Evolutionary conservation across 169 alveolate species (phyloP), one percentile per base, ranked within the genome.

Genomic region (Neospora caninum): DNA sequence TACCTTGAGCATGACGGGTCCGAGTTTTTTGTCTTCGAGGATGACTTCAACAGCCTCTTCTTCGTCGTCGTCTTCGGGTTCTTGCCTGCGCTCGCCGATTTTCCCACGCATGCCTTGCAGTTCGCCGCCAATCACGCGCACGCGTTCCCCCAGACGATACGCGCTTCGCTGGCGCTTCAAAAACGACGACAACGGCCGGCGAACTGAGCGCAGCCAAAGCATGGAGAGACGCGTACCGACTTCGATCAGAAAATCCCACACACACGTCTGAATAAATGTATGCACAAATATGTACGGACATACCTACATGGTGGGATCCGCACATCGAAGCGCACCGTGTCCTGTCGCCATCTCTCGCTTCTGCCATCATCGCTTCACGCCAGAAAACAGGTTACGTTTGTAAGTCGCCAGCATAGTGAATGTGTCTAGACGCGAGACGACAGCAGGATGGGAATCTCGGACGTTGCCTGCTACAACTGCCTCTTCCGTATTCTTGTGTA

Each of bases 81-180:
- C 73, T 34, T 88, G 92, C 58, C 49, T 69, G 42, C 69, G 80
- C 38, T 58, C 84, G 58, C 92, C 73, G 64, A 88, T 58, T 18
- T 39, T 58, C 2, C 92, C 92, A 9, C 92, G 43, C 84, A 53
- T 45, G 84, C 92, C 92, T n/a, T 64, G 92, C 20, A 88, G 84
- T 45, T 88, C 92, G 34, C 92, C 92, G 58, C 45, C 45, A 16
- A 88, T 58, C 0, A 88, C 58, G 9, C 69, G 54, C 38, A 88
- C 92, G 42, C 92, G 45, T 25, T 88, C 92, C 29, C 92, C 92
- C 27, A 88, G 92, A 1, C 80, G 80, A 38, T 45, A 88, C 54
- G 92, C 92, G 41, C 92, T 53, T 16, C 92, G 83, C 73, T 64
- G 92, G 9, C 73, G 49, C 84, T 88, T 88, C 84, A 88, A 39